Evolutionary conservation across 2,329 filamentous ascomycete species (phyloP), one percentile per base, ranked within the genome.

Genomic region (Pseudogymnoascus sp.): DNA sequence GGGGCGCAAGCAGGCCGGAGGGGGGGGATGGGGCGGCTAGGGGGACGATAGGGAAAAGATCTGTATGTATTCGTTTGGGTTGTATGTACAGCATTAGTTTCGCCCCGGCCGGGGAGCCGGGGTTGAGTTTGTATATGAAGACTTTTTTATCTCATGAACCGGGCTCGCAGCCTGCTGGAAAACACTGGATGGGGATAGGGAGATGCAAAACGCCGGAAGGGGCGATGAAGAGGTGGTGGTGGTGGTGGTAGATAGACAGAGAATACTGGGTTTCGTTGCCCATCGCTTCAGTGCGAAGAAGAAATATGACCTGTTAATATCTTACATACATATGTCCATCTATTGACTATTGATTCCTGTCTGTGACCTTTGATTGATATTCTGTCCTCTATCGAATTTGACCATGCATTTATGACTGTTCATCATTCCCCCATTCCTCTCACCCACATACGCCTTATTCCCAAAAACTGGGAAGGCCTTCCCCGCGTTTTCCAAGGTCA

Each of bases 41-140:
- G 47, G 37, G 35, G 37, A 47, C 40, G 38, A 47, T 42, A 18
- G 28, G 38, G 33, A 28, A 40, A 37, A 44, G 31, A 28, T 23
- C 33, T 53, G 23, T 40, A 62, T 35, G 47, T 53, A 50, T 38
- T 50, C 38, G 18, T 12, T 62, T 62, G 16, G 42, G 37, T 62
- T 62, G 37, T 14, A 50, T 62, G 60, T 50, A 50, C 37, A 33
- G 60, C 25, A 38, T 62, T 62, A 31, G 47, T 28, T 28, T 50
- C 14, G 4, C 47, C 25, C 47, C 25, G 47, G 47, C 47, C 23
- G 47, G 47, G 47, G 47, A 53, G 47, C 47, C 25, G 37, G 60
- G 38, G 42, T 21, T 31, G 31, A n/a, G 59, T 40, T 35, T 47
- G 40, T 23, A 37, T 50, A 50, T 42, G 23, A 62, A 62, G 16